Percentiles rank a stretch among this genome's conserved stretches.
These are phyloP conservation scores for Plasmodium gallinaceum DNA, from an alignment of 169 alveolate genomes.

Conservation along the genomic window DNA sequence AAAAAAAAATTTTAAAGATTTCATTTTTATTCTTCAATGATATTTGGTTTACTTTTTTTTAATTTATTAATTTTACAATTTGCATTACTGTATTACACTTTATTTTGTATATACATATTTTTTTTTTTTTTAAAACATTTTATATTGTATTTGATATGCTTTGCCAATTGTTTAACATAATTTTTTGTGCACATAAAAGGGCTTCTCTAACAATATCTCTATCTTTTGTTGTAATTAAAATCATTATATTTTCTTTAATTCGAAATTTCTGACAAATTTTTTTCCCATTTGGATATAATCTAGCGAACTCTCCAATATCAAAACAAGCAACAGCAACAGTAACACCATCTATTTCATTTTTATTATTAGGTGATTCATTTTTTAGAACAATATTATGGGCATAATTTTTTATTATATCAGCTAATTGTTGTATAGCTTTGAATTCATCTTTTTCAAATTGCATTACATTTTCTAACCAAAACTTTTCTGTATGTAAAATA, in stretches of 20 bases:
- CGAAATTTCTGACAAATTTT: constrained; percentile 88
- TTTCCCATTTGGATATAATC: constrained; percentile 91
- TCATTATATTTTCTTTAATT: constrained; percentile 89
- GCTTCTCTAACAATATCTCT: constrained; percentile 92
- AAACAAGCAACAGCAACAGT: constrained; percentile 91
- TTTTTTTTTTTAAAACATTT: neutral
- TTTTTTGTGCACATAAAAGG: constrained; percentile 90
- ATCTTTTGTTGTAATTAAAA: constrained; percentile 87
- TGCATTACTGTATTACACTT: too few species aligned
- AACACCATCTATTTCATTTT: constrained; percentile 83
- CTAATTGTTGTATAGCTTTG: constrained; percentile 85
- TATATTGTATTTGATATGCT: constrained; percentile 76
- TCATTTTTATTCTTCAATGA: too few species aligned
- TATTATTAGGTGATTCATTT: constrained; percentile 17
- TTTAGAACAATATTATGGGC: constrained; percentile 48
- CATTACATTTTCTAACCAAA: constrained; percentile 87
- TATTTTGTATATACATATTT: neutral
- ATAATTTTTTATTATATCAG: constrained; percentile 83
- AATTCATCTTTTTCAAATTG: constrained; percentile 89
- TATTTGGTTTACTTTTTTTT: too few species aligned
- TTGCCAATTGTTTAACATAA: constrained; percentile 91
- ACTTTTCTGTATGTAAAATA: constrained; percentile 88
- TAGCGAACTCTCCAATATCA: constrained; percentile 93
- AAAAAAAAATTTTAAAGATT: too few species aligned
- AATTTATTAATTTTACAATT: too few species aligned